phyloP scores from a whole-genome alignment of 768 basidiomycete genomes.

The Podaxis carcinomalis region DNA sequence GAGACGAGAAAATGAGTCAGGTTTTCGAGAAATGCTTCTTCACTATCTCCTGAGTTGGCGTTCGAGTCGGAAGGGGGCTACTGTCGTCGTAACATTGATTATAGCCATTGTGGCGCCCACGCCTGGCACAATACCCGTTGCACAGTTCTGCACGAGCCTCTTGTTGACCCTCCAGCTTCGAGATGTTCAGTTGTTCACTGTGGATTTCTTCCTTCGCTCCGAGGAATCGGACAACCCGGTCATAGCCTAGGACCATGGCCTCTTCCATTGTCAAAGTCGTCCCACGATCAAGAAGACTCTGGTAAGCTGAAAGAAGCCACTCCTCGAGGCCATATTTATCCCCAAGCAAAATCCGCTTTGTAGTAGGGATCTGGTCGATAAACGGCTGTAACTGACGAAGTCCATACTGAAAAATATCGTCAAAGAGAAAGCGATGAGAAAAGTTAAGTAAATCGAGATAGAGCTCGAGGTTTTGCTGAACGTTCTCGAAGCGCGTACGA shows the following conservation, averaged over 20 bases:
- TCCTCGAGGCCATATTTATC: conserved; percentile 30
- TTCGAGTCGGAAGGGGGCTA: too few species aligned
- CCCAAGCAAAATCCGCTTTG: conserved; percentile 34
- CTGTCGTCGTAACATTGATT: too few species aligned
- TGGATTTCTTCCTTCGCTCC: neutral
- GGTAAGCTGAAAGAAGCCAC: conserved; percentile 37
- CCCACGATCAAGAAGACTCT: conserved; percentile 27
- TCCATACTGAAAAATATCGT: conserved; percentile 28
- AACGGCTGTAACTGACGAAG: conserved; percentile 21
- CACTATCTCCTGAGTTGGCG: too few species aligned
- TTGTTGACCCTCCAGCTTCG: too few species aligned
- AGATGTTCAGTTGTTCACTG: neutral
- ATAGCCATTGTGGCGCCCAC: too few species aligned
- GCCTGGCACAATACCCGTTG: too few species aligned
- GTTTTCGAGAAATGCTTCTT: too few species aligned
- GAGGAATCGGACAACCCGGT: neutral
- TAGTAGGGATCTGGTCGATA: conserved; percentile 14
- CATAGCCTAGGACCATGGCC: conserved; percentile 24
- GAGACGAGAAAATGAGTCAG: too few species aligned
- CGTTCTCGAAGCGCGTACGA: too few species aligned
- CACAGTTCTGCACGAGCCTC: too few species aligned
- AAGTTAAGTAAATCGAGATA: conserved; percentile 39
- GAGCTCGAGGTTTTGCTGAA: conserved; percentile 15
- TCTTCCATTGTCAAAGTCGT: conserved; percentile 27
- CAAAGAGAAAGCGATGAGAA: conserved; percentile 33